A percentile compares a stretch with the other conserved stretches of the same genome.
Evolutionary conservation across 768 basidiomycete genomes (phyloP).

Genomic region (Rhodocollybia butyracea): DNA sequence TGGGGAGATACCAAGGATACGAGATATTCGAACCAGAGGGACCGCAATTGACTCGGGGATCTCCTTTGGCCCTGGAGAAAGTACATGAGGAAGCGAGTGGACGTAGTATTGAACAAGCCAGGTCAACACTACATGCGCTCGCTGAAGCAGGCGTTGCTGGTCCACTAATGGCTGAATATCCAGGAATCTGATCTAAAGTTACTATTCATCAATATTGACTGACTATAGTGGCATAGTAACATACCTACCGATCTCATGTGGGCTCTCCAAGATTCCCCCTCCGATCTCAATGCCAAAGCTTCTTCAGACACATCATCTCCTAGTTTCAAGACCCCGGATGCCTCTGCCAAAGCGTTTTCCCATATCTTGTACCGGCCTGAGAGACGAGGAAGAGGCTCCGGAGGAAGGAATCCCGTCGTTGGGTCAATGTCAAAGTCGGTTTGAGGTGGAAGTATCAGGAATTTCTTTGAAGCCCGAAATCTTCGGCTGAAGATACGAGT

Average conservation of each 20-base stretch:
- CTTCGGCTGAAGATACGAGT: too few species aligned
- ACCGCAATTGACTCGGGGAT: constrained; percentile 77
- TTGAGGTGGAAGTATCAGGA: constrained; percentile 33
- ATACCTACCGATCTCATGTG: constrained; percentile 38
- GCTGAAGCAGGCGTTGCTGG: constrained; percentile 64
- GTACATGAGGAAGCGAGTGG: constrained; percentile 63
- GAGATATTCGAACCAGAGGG: constrained; percentile 76
- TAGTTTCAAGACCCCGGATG: constrained; percentile 49
- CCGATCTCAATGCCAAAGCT: constrained; percentile 42
- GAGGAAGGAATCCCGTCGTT: constrained; percentile 83
- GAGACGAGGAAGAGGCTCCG: constrained; percentile 55
- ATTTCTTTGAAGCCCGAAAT: too few species aligned
- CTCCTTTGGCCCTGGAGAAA: constrained; percentile 35
- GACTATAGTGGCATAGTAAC: constrained; percentile 41
- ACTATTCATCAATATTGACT: constrained; percentile 10
- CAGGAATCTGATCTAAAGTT: too few species aligned
- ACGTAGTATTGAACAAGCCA: constrained; percentile 90
- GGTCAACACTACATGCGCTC: constrained; percentile 86
- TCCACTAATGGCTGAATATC: constrained; percentile 62
- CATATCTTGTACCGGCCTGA: constrained; percentile 55
- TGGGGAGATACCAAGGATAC: constrained; percentile 80
- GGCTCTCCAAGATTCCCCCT: constrained; percentile 68
- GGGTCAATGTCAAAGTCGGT: constrained; percentile 55
- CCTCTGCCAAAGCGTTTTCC: constrained; percentile 64
- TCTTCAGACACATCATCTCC: constrained; percentile 54